Percentiles rank a stretch among this genome's conserved stretches.
phyloP scores from a whole-genome alignment of 306 rosid species.

The Rosa rugosa region DNA sequence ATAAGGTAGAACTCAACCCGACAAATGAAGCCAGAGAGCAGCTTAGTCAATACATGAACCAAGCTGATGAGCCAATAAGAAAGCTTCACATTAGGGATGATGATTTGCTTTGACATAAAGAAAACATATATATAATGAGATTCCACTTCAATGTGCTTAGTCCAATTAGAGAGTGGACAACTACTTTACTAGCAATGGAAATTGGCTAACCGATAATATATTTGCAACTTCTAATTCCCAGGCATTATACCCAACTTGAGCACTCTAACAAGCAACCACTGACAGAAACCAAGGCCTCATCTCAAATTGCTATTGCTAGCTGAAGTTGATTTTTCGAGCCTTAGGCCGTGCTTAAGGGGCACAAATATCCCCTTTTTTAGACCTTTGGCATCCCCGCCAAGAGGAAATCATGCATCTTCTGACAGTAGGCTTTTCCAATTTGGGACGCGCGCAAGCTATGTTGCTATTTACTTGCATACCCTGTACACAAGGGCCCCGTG shows the following conservation, averaged over 20 bases:
- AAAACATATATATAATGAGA: not conserved
- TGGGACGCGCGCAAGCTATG: not conserved
- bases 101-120: not conserved
- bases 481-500: not conserved
- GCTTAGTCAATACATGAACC: not conserved
- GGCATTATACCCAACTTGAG: not conserved
- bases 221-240: not conserved
- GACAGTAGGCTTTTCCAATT: not conserved
- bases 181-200: not conserved
- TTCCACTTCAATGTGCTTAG: not conserved
- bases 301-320: not conserved
- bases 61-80: conserved; percentile 3
- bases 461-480: not conserved
- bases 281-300: not conserved
- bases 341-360: not conserved
- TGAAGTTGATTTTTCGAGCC: not conserved
- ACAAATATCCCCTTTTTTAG: not conserved
- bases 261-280: not conserved
- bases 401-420: not conserved
- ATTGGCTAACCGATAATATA: not conserved
- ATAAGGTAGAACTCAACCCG: not conserved
- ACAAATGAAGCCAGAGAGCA: not conserved
- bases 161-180: not conserved
- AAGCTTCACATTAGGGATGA: not conserved
- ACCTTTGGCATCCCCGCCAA: not conserved